Evolutionary conservation across 2,329 filamentous ascomycete species (phyloP), one percentile per base, ranked within the genome.

Genomic region (Blumeriella jaapii): DNA sequence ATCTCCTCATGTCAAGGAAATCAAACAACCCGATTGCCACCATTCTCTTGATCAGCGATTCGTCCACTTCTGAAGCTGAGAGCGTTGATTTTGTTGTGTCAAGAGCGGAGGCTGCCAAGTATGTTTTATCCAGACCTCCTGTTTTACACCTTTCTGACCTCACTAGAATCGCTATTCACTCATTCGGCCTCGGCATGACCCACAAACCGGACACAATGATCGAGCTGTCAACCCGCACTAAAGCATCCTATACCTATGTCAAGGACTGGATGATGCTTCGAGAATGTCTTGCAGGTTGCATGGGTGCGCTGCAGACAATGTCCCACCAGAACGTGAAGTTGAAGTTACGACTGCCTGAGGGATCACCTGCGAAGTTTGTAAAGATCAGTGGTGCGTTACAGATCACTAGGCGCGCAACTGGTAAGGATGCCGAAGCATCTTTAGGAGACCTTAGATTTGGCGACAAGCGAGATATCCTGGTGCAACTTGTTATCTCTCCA

Each of bases 191-290:
- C 12, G 91, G 91, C 33, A 77, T 95, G 65, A 96, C 89, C 1
- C 91, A 98, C 61, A 96, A 96, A 61, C 91, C 91, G 4, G 91
- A 98, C 55, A 95, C 87, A 1, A 93, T 98, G 86, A 94, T 98
- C 44, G 89, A 96, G 60, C 66, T 98, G 9, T 96, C 91, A 1
- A 91, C 83, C 5, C 74, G 86, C 41, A 98, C 91, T 3, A 98
- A 96, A 62, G 91, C 87, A 4, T 93, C 86, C 1, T 98, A 96
- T 55, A 93, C 86, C 1, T 98, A 96, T 53, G 87, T 98, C 49
- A 98, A 96, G 61, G 91, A 98, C 59, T 98, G 91, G 91, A 96
- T 96, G 89, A 98, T 96, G 89, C 71, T 98, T 22, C 80, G 91
- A 17, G 91, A 98, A 59, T 96, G 91, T 57, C 70, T 95, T 28